These are phyloP conservation scores for Penicillium samsonianum DNA, from an alignment of 495 filamentous ascomycete species.

Conservation along the genomic window DNA sequence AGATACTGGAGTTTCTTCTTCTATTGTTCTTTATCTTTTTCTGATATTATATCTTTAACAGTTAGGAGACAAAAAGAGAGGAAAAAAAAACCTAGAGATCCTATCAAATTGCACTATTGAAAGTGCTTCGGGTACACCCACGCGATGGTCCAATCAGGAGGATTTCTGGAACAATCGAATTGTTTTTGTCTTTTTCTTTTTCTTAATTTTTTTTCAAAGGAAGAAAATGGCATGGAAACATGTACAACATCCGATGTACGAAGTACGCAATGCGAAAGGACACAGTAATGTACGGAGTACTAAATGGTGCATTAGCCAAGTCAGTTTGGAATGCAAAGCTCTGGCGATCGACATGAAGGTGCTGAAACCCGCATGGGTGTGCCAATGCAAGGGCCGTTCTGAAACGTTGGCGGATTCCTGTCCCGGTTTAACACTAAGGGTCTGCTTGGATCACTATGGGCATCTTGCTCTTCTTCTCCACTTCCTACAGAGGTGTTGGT, in stretches of 20 bases:
- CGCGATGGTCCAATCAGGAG: slow-evolving; percentile 12
- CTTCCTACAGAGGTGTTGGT: neutral
- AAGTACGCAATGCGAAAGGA: neutral
- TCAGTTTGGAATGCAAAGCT: slow-evolving; percentile 15
- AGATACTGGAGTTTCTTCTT: neutral
- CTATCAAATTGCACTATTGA: slow-evolving; percentile 21
- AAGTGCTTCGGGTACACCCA: slow-evolving; percentile 11
- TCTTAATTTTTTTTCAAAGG: neutral
- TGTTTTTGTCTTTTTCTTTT: neutral
- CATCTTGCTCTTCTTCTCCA: neutral
- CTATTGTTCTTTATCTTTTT: neutral
- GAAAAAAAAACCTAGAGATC: slow-evolving; percentile 5
- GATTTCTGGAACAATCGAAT: slow-evolving; percentile 20
- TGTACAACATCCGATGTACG: neutral
- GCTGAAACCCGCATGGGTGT: slow-evolving; percentile 26
- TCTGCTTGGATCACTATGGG: slow-evolving; percentile 1
- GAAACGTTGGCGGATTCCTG: slow-evolving; percentile 31
- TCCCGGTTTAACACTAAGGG: neutral
- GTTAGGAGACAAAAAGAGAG: neutral
- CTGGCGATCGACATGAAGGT: slow-evolving; percentile 24
- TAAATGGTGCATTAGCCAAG: slow-evolving; percentile 12
- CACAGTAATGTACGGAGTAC: neutral
- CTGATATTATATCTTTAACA: slow-evolving; percentile 1
- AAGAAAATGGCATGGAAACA: neutral
- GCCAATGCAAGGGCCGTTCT: slow-evolving; percentile 24